Evolutionary conservation across 257 asterid genomes (phyloP).

Genomic region (Eucommia ulmoides): DNA sequence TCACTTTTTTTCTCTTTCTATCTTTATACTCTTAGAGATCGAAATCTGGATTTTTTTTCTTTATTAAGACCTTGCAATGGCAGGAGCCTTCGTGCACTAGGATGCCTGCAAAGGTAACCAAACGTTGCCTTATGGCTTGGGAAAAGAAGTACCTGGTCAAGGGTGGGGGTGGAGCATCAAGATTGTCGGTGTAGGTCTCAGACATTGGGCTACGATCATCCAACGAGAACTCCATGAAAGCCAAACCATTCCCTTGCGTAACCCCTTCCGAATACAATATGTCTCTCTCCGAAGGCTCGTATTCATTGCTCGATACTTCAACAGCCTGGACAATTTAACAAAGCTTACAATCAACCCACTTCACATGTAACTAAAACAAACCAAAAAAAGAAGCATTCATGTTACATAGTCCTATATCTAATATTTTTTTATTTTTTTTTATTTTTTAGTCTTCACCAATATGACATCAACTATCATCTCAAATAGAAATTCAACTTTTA

Average conservation of each 20-base stretch:
- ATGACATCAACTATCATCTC: no score
- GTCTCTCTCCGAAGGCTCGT: slow-evolving; percentile 86
- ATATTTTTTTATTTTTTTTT: no score
- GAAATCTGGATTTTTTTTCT: neutral
- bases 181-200: slow-evolving; percentile 67
- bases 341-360: no score
- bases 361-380: no score
- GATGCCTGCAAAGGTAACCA: neutral
- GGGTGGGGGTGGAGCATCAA: slow-evolving; percentile 58
- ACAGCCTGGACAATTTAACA: slow-evolving; percentile 45
- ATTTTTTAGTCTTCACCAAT: no score
- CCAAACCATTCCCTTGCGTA: slow-evolving; percentile 88
- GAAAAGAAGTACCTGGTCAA: slow-evolving; percentile 40
- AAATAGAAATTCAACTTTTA: no score
- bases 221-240: slow-evolving; percentile 83
- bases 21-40: neutral
- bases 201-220: slow-evolving; percentile 97
- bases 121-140: neutral
- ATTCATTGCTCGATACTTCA: slow-evolving; percentile 89
- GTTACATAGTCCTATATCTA: no score
- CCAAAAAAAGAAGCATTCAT: no score
- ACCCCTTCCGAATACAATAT: slow-evolving; percentile 90
- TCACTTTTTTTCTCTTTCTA: neutral
- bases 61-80: neutral
- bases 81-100: neutral